phyloP scores from a whole-genome alignment of 371 early-diverging fungal genomes.

The Batkoa obscura region DNA sequence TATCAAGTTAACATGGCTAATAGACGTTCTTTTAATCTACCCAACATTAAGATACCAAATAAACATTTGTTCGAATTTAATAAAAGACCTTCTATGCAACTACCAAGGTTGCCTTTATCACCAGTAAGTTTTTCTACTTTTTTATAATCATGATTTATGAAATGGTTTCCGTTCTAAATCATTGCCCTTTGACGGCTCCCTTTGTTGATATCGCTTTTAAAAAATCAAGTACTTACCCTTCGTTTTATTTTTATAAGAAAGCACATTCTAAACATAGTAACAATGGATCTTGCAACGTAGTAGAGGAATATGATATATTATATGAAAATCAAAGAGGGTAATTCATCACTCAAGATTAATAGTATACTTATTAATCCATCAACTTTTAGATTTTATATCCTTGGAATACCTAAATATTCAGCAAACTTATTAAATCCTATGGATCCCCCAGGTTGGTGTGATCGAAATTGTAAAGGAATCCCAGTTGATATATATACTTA shows the following conservation, averaged over 20 bases:
- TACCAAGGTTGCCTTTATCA: no score
- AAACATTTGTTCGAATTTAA: no score
- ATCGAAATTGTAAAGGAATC: conserved; percentile 22
- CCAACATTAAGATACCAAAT: no score
- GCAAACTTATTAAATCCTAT: conserved; percentile 35
- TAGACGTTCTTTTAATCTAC: no score
- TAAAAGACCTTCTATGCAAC: no score
- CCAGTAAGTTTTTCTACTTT: no score
- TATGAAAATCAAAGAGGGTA: conserved; percentile 34
- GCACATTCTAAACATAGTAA: not conserved
- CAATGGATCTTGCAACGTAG: not conserved
- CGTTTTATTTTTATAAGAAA: not conserved
- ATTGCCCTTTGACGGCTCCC: not conserved
- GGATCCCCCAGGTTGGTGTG: conserved; percentile 40
- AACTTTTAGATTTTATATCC: conserved; percentile 19
- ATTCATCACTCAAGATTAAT: no score
- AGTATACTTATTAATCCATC: not conserved
- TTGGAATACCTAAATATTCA: conserved; percentile 28
- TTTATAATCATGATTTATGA: no score
- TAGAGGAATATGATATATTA: conserved; percentile 22
- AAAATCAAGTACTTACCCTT: not conserved
- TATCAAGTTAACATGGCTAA: no score
- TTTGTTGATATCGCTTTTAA: not conserved
- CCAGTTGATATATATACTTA: conserved; percentile 27
- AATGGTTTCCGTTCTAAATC: not conserved